Conservation (phyloP, 108 stramenopile species). For the Cyclotella atomus region DNA sequence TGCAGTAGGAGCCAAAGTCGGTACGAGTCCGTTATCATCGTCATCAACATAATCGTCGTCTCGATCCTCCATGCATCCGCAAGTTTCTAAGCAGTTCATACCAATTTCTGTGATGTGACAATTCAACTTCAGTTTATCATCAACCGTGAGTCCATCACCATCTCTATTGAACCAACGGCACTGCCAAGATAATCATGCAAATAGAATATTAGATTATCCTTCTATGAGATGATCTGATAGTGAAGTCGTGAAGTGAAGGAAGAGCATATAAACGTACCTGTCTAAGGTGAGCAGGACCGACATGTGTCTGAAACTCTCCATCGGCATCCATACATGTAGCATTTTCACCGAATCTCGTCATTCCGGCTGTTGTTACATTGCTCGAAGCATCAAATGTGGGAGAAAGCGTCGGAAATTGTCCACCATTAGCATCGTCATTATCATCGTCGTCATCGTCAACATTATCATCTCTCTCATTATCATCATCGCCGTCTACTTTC, state of each 20-base stretch:
- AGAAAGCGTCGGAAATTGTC: background rate
- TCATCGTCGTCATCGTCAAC: background rate
- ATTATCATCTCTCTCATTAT: background rate
- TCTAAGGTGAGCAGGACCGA: conserved; percentile 15
- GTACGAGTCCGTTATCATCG: background rate
- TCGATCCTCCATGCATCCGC: conserved; percentile 17
- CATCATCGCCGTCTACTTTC: background rate
- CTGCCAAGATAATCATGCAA: conserved; percentile 6
- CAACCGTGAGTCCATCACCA: conserved; percentile 17
- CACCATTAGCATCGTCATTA: background rate
- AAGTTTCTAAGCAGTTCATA: conserved; percentile 25
- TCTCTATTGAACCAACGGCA: conserved; percentile 43
- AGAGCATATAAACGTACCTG: background rate
- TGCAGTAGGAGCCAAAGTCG: background rate
- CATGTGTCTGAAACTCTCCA: conserved; percentile 31
- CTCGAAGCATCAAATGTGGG: background rate
- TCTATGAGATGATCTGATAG: background rate
- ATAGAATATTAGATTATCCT: background rate
- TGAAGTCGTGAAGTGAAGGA: too few species aligned
- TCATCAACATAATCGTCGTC: background rate
- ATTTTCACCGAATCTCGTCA: background rate
- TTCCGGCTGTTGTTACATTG: background rate
- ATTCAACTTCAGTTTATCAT: conserved; percentile 36
- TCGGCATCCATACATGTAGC: conserved; percentile 18
- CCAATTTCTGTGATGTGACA: conserved; percentile 43